phyloP scores from a whole-genome alignment of 2,329 filamentous ascomycete genomes.

The Penicillium rolfsii region DNA sequence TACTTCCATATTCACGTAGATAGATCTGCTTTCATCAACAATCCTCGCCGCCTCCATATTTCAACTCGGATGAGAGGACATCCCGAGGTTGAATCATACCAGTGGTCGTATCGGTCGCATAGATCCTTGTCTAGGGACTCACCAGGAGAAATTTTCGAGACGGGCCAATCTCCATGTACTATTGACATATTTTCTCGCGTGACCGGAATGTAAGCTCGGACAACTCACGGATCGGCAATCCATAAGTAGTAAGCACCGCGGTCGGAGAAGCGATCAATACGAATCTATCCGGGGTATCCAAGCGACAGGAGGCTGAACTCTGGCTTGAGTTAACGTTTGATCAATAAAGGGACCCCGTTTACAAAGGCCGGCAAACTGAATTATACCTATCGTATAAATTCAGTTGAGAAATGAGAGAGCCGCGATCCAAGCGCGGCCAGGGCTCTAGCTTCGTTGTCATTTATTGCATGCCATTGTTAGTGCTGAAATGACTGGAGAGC shows the following conservation, averaged over 20 bases:
- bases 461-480: background rate
- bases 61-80: background rate
- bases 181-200: background rate
- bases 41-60: background rate
- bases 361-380: background rate
- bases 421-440: background rate
- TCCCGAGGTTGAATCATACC: slow-evolving; percentile 13
- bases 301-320: background rate
- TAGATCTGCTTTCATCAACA: background rate
- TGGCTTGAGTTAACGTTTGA: background rate
- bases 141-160: background rate
- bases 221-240: background rate
- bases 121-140: background rate
- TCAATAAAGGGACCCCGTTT: background rate
- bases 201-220: background rate
- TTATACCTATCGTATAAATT: background rate
- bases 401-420: background rate
- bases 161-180: background rate
- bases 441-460: background rate
- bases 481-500: background rate
- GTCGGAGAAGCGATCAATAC: background rate
- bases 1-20: background rate
- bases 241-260: background rate
- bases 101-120: background rate
- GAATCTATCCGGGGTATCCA: background rate